Percentiles rank a stretch among this genome's conserved stretches.
Evolutionary conservation across 257 asterid genomes (phyloP).

Genomic region (Nicotiana paniculata): DNA sequence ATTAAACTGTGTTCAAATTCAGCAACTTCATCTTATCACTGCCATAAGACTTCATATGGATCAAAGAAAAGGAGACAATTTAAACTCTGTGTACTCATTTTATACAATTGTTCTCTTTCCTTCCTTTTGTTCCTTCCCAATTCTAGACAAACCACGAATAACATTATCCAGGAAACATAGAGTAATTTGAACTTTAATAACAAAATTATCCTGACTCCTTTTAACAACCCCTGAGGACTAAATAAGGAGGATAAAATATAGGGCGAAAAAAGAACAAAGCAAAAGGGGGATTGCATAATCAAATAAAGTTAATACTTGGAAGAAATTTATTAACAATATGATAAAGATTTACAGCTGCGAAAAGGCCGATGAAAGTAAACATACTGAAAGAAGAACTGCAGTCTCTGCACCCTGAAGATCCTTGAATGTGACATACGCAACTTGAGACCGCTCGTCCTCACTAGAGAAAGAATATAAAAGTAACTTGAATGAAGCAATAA

Average conservation of each 20-base stretch:
- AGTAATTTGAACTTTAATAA: not conserved
- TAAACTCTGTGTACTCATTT: not conserved
- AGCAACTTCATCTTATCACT: not conserved
- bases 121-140: not conserved
- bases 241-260: not conserved
- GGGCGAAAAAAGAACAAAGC: not conserved
- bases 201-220: no score
- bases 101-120: not conserved
- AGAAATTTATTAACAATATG: not conserved
- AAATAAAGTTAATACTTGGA: not conserved
- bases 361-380: not conserved
- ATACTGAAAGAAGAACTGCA: conserved; percentile 32
- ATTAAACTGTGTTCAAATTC: not conserved
- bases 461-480: not conserved
- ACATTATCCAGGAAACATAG: not conserved
- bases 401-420: conserved; percentile 34
- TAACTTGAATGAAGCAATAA: not conserved
- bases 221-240: not conserved
- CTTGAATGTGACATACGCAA: conserved; percentile 27
- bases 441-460: conserved; percentile 24
- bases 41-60: not conserved
- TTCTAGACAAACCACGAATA: not conserved
- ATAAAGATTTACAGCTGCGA: not conserved
- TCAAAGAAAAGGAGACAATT: not conserved
- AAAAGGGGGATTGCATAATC: not conserved